Evolutionary conservation across 2,329 filamentous ascomycete species (phyloP), one percentile per base, ranked within the genome.

Genomic region (Alternaria postmessia): DNA sequence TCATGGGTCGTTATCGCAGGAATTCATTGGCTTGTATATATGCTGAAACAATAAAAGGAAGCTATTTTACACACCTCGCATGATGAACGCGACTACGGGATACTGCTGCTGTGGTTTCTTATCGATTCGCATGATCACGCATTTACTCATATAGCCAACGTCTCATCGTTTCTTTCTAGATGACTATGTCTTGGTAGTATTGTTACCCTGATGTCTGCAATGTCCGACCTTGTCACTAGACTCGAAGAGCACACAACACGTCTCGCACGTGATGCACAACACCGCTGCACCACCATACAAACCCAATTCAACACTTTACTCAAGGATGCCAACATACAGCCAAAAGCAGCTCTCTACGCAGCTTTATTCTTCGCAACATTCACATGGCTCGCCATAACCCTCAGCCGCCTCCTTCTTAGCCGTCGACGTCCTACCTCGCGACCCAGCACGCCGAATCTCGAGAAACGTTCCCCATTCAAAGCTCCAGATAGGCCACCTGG

Each of bases 401-500:
- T 73, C 4, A 64, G 74, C 1, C 68, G 66, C n/a, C 75, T 70
- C 57, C 69, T 77, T 48, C 14, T 36, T 36, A 36, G 1, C 32
- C 32, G 32, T 36, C 32, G 32, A 5, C 32, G 2, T 16, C 75
- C 59, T 38, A 69, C 34, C 26, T 46, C 54, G 5, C 59, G 57
- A 30, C 67, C 75, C 12, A 63, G 55, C n/a, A 75, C 81, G 2
- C 81, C 83, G 3, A 81, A 83, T 66, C 75, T 81, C 7, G 82
- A 86, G 66, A 85, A 84, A 61, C 77, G 78, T 5, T 69, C 69
- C 39, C 62, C 63, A 16, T 73, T 71, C 56, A 78, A 78, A 69
- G 59, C 78, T 57, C 64, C 75, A 5, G 74, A 78, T 0, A 75
- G 84, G 18, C 72, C 80, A 51, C 79, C 77, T 18, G 85, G 85